Base-by-base conservation (phyloP, 805 yeast genomes). In the Geotrichum ghanense region DNA sequence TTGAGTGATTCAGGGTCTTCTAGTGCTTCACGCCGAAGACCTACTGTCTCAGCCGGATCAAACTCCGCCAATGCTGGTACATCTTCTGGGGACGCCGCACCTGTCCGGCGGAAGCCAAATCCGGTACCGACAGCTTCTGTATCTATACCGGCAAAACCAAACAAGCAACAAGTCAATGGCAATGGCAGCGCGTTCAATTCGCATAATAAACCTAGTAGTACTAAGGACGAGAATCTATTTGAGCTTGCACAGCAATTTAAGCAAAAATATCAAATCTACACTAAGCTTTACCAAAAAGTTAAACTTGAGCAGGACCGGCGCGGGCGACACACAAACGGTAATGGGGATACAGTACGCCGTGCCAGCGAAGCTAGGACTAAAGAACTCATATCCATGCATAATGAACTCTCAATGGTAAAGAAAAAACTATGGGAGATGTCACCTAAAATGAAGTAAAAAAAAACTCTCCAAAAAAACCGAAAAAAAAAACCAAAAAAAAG, bases 381-480 rank as follows among this genome's bases (percentile, higher is more conserved):
- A 31, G 37, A 31, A 12, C 60, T 78, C 43, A 66, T 70, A 55
- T 71, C 71, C 44, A 56, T 78, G 61, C 83, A 78, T 58, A 69
- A 69, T 25, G 66, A 68, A 39, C 60, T 79, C 44, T 68, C 73
- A 17, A 68, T 69, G 37, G 76, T 81, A 81, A 78, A 78, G 58
- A 68, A 67, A 49, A 67, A 71, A 53, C 63, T 78, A 17, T 76
- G 81, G 81, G 74, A 71, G 42, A 23, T 42, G 7, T 20, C 49
- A 17, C 39, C 25, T 42, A 49, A 58, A 57, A 44, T 56, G 51
- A 42, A 27, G n/a, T 19, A 23, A 12, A 16, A 22, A 17, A 42
- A 20, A n/a, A n/a, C n/a, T n/a, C n/a, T n/a, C n/a, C n/a, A n/a
- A n/a, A n/a, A n/a, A n/a, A n/a, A n/a, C n/a, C n/a, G n/a, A n/a